These are phyloP conservation scores for Teunomyces panamensis DNA, from an alignment of 805 yeast species.

Conservation along the genomic window DNA sequence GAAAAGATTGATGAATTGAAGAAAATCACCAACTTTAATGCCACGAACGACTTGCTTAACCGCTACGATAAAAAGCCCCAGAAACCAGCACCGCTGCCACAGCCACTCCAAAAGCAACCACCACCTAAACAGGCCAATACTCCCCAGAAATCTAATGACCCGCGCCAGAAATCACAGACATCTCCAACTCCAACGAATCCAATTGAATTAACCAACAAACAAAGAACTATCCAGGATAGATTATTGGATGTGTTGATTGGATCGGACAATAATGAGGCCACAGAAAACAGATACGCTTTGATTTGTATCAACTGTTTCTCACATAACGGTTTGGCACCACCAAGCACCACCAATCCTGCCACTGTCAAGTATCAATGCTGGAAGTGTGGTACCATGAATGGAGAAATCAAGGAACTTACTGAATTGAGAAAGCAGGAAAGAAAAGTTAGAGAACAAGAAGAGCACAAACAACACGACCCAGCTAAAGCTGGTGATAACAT, in stretches of 20 bases:
- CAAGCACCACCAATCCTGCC: constrained; percentile 50
- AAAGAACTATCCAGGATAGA: constrained; percentile 33
- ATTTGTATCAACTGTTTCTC: constrained; percentile 63
- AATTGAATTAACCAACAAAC: background rate
- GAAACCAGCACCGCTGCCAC: background rate
- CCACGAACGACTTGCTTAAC: constrained; percentile 69
- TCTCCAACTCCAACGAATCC: background rate
- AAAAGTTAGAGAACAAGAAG: background rate
- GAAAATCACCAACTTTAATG: constrained; percentile 67
- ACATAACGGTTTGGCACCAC: constrained; percentile 84
- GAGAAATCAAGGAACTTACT: constrained; percentile 9
- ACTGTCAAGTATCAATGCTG: constrained; percentile 62
- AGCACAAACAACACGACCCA: background rate
- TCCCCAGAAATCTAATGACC: no score
- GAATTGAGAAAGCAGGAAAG: background rate
- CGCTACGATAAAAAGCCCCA: constrained; percentile 39
- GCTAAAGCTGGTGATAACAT: background rate
- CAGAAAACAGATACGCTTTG: constrained; percentile 63
- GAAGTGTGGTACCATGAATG: constrained; percentile 51
- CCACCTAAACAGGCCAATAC: background rate
- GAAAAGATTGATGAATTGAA: constrained; percentile 65
- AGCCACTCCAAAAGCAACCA: background rate
- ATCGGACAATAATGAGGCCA: constrained; percentile 63
- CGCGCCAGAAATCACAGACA: constrained; percentile 2
- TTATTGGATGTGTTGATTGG: constrained; percentile 39